Conservation (phyloP, 192 early-diverging fungal genomes). For the Geranomyces michiganensis region DNA sequence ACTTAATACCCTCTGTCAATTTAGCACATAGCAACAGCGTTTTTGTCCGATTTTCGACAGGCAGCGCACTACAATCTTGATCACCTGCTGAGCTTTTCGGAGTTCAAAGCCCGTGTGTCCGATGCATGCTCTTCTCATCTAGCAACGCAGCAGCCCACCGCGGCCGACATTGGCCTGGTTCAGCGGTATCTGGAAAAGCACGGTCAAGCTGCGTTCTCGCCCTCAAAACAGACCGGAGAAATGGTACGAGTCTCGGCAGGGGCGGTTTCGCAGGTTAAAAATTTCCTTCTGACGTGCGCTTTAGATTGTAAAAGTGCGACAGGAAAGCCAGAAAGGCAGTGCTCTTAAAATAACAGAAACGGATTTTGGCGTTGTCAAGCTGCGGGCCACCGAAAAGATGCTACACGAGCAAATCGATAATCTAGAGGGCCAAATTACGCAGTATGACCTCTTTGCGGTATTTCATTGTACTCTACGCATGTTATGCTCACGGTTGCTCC, state of each 20-base stretch:
- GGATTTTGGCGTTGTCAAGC: conserved; percentile 61
- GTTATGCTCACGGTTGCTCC: neutral
- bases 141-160: neutral
- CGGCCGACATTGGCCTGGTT: conserved; percentile 10
- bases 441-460: conserved; percentile 40
- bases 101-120: conserved; percentile 11
- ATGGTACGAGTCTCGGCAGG: neutral
- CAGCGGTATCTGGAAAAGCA: conserved; percentile 1
- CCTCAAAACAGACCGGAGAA: neutral
- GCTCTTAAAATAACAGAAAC: conserved; percentile 45
- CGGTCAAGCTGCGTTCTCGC: neutral
- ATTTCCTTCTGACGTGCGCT: neutral
- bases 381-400: conserved; percentile 54
- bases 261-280: too few relatives aligned
- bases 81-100: conserved; percentile 4
- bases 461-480: neutral
- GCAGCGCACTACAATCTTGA: conserved; percentile 25
- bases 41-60: conserved; percentile 11
- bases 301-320: conserved; percentile 32
- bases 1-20: neutral
- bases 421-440: conserved; percentile 56
- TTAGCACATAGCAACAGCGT: neutral
- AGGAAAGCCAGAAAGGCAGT: neutral
- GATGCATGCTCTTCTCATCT: neutral
- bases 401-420: conserved; percentile 60